Evolutionary conservation across 2,329 filamentous ascomycete genomes (phyloP).

Genomic region (Cercospora sesami): DNA sequence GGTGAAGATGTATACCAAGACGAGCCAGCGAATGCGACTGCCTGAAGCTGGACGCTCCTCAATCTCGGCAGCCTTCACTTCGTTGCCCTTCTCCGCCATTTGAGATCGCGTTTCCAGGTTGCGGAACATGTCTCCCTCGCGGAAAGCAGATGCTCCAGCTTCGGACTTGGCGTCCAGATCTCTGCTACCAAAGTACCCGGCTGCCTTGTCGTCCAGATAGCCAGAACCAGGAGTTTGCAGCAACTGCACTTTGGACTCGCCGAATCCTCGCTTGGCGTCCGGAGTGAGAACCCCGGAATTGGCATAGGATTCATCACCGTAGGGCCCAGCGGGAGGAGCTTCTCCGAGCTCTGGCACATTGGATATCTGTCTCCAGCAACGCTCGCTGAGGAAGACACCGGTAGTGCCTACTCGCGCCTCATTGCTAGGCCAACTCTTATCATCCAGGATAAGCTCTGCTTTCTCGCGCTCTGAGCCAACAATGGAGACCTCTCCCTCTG

Average conservation of each 20-base stretch:
- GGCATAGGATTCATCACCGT: constrained; percentile 55
- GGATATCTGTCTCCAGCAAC: constrained; percentile 90
- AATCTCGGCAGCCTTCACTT: constrained; percentile 85
- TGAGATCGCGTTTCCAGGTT: constrained; percentile 92
- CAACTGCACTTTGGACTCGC: constrained; percentile 59
- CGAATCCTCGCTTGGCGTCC: constrained; percentile 56
- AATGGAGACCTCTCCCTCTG: constrained; percentile 78
- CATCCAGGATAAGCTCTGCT: constrained; percentile 84
- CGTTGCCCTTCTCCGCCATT: constrained; percentile 92
- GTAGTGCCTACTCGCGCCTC: constrained; percentile 89
- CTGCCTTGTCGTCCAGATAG: constrained; percentile 73
- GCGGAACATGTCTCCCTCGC: constrained; percentile 95
- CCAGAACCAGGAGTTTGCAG: constrained; percentile 55
- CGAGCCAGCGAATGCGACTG: constrained; percentile 87
- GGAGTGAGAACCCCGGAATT: constrained; percentile 61
- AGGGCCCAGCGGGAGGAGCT: constrained; percentile 53
- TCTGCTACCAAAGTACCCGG: constrained; percentile 76
- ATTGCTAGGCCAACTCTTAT: constrained; percentile 87
- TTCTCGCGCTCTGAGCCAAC: constrained; percentile 93
- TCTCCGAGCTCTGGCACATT: constrained; percentile 65
- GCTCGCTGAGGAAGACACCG: constrained; percentile 91
- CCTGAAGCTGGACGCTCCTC: constrained; percentile 77
- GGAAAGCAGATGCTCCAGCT: constrained; percentile 85
- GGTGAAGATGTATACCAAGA: constrained; percentile 78
- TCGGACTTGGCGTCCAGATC: constrained; percentile 87